A percentile compares a stretch with the other conserved stretches of the same genome.
phyloP scores from a whole-genome alignment of 306 rosid species.

The Dalbergia cultrata region DNA sequence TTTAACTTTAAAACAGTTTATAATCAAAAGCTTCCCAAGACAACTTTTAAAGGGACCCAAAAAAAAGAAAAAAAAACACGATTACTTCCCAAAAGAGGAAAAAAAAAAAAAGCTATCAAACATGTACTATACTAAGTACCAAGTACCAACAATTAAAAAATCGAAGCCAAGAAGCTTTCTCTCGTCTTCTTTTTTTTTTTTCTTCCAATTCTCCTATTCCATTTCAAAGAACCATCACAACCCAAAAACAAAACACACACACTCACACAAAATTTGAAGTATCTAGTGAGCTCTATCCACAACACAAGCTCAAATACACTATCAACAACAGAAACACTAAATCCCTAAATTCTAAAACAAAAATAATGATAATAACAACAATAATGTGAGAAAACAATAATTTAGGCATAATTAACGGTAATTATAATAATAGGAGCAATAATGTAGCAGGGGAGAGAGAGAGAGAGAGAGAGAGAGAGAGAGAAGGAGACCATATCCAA shows the following conservation, averaged over 20 bases:
- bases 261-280: not conserved
- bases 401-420: not conserved
- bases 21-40: too few relatives aligned
- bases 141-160: conserved; percentile 17
- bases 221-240: not conserved
- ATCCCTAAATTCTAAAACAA: not conserved
- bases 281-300: not conserved
- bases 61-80: too few relatives aligned
- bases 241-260: too few relatives aligned
- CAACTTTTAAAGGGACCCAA: too few relatives aligned
- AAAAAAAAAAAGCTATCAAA: too few relatives aligned
- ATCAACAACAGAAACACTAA: conserved; percentile 7
- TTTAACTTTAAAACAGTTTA: too few relatives aligned
- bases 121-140: not conserved
- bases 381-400: not conserved
- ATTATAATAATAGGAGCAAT: not conserved
- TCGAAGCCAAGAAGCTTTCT: not conserved
- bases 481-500: conserved; percentile 77
- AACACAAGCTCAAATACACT: not conserved
- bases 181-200: too few relatives aligned
- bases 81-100: too few relatives aligned
- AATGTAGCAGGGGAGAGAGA: not conserved
- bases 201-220: not conserved
- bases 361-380: not conserved
- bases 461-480: conserved; percentile 8